Conservation (phyloP, 768 basidiomycete species). For the Serendipita sp. region DNA sequence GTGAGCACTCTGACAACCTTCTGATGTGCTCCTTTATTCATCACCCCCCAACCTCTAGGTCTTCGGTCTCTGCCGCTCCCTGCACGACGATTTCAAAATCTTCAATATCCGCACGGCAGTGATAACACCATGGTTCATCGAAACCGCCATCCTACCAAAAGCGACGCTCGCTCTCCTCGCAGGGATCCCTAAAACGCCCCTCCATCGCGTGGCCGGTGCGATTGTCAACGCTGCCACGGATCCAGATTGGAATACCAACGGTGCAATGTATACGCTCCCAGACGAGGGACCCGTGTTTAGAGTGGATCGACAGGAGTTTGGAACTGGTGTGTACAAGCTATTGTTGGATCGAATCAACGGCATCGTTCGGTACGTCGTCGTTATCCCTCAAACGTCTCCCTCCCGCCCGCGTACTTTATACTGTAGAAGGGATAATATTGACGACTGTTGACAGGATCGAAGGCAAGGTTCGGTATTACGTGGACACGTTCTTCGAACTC, state of each 20-base stretch:
- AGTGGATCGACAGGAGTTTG: conserved; percentile 26
- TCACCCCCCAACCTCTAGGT: conserved; percentile 26
- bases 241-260: conserved; percentile 28
- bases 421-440: neutral
- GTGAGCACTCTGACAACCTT: conserved; percentile 13
- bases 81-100: conserved; percentile 23
- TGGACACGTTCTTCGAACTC: neutral
- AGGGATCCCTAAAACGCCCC: conserved; percentile 33
- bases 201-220: conserved; percentile 33
- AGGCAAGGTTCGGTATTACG: neutral
- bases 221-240: conserved; percentile 37
- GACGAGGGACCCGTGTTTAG: conserved; percentile 37
- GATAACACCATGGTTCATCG: conserved; percentile 39
- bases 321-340: conserved; percentile 36
- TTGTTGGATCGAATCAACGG: conserved; percentile 20
- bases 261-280: conserved; percentile 30
- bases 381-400: no score
- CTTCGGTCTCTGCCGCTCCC: conserved; percentile 35
- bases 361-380: neutral
- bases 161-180: conserved; percentile 28
- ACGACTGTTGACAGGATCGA: neutral
- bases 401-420: no score
- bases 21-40: neutral
- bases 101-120: conserved; percentile 29
- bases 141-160: conserved; percentile 31